Base-by-base conservation (phyloP, 495 filamentous ascomycete genomes). In the Baudoinia panamericana region DNA sequence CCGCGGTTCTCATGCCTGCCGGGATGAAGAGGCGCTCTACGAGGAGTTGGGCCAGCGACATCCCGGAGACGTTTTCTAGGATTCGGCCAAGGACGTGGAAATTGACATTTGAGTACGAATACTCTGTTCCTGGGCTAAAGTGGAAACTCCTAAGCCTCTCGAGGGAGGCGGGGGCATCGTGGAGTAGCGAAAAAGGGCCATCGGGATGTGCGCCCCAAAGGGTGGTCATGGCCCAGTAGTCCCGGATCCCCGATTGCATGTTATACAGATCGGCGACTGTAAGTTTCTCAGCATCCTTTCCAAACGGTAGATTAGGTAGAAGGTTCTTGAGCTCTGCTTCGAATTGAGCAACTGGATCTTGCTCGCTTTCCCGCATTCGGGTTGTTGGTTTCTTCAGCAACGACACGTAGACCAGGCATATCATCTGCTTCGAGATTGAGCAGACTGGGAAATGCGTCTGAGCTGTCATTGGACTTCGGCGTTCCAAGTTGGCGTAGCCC, bases 391-490 rank as follows among this genome's bases (percentile, higher is more conserved):
- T 25, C 12, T 25, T n/a, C 18, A 31, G 24, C 16, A 48, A 27
- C 7, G 15, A 11, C 1, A 24, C 18, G 39, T 43, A 10, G 24
- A 23, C 22, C 1, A 48, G 34, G 18, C 45, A 48, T 1, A 48
- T 39, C 38, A 48, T 42, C 22, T 48, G 45, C 23, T 48, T 48
- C 23, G 45, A 48, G 26, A 48, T 48, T 10, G 45, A 48, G 28
- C 45, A 48, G 12, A 48, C 39, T 5, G 45, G 45, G 19, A 48
- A 38, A 16, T 24, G 17, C 11, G 45, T 48, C 20, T 24, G 20
- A 1, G 32, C 9, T 5, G 30, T 43, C 31, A 48, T 36, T 1
- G 31, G 39, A 11, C 37, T 38, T 2, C 45, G 25, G 30, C 19
- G 9, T 2, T 48, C 45, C 23, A 43, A 24, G 27, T 43, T 22